A percentile compares a stretch with the other conserved stretches of the same genome.
Conservation (phyloP, 2,329 filamentous ascomycete genomes). For the Taxawa tesnikishii region DNA sequence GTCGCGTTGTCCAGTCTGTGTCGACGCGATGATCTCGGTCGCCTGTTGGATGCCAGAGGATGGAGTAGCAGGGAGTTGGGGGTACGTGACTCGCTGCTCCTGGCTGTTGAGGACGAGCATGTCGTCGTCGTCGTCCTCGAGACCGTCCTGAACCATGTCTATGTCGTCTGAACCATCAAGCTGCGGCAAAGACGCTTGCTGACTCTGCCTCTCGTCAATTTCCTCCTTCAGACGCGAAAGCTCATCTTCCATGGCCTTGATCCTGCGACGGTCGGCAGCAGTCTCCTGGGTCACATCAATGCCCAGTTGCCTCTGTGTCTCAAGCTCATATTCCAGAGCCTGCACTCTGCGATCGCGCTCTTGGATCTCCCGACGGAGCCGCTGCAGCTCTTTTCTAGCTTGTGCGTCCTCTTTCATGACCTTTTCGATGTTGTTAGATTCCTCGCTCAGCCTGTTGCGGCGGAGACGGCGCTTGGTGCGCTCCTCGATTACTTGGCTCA, state of each 20-base stretch:
- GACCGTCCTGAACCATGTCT: slow-evolving; percentile 6
- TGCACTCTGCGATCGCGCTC: slow-evolving; percentile 19
- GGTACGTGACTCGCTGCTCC: slow-evolving; percentile 12
- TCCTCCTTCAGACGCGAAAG: slow-evolving; percentile 18
- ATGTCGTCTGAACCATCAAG: slow-evolving; percentile 10
- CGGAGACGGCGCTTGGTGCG: slow-evolving; percentile 24
- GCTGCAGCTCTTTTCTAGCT: slow-evolving; percentile 21
- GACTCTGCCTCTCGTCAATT: slow-evolving; percentile 8
- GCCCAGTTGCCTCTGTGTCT: slow-evolving; percentile 24
- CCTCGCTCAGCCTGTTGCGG: slow-evolving; percentile 27
- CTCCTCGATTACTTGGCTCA: slow-evolving; percentile 18
- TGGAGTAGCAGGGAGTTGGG: slow-evolving; percentile 11
- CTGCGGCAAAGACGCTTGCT: slow-evolving; percentile 5
- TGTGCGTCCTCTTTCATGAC: slow-evolving; percentile 16
- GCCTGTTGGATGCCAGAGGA: neutral
- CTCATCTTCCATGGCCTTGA: slow-evolving; percentile 15
- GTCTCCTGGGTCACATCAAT: slow-evolving; percentile 24
- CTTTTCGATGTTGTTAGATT: slow-evolving; percentile 25
- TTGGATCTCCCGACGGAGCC: slow-evolving; percentile 23
- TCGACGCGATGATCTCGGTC: slow-evolving; percentile 3
- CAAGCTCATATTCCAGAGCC: slow-evolving; percentile 22
- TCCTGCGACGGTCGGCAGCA: slow-evolving; percentile 20
- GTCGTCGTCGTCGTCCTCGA: slow-evolving; percentile 13
- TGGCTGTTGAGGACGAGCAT: slow-evolving; percentile 20
- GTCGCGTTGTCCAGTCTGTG: slow-evolving; percentile 6